phyloP scores from a whole-genome alignment of 352 stramenopile genomes.

The Globisporangium cylindrosporum region DNA sequence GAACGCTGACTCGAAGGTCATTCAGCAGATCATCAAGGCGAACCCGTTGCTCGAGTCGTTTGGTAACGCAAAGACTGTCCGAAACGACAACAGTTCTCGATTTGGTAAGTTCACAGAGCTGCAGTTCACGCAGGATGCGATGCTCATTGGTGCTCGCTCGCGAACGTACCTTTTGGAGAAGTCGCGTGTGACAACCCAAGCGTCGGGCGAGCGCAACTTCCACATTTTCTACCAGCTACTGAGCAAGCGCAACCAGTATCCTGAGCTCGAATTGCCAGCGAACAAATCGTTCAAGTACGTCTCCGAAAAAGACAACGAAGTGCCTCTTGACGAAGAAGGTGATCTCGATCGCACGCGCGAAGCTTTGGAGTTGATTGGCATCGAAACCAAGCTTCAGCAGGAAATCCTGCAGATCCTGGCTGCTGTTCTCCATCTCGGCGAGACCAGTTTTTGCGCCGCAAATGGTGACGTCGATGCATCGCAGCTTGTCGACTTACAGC shows the following conservation, averaged over 20 bases:
- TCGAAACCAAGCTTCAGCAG: conserved; percentile 74
- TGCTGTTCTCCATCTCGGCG: conserved; percentile 90
- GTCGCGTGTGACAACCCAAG: conserved; percentile 86
- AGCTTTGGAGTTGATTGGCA: conserved; percentile 88
- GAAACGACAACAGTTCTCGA: conserved; percentile 84
- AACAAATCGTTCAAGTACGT: conserved; percentile 72
- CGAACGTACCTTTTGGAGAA: conserved; percentile 93
- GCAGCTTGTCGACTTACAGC: conserved; percentile 50
- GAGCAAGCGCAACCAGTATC: conserved; percentile 50
- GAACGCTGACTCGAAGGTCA: conserved; percentile 87
- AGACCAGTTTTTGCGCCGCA: conserved; percentile 81
- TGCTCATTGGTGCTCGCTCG: conserved; percentile 77
- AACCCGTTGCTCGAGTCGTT: conserved; percentile 87
- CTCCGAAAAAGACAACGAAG: conserved; percentile 27
- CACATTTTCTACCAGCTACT: conserved; percentile 94
- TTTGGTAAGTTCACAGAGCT: conserved; percentile 89
- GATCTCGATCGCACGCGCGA: conserved; percentile 71
- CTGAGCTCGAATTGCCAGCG: conserved; percentile 49
- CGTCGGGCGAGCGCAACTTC: conserved; percentile 89
- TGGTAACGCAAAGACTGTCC: conserved; percentile 83
- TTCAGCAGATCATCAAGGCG: conserved; percentile 94
- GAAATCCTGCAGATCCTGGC: conserved; percentile 89
- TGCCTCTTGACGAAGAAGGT: conserved; percentile 56
- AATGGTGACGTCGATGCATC: conserved; percentile 82
- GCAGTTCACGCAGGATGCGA: conserved; percentile 69